A percentile compares a stretch with the other conserved stretches of the same genome.
Evolutionary conservation across 352 stramenopile genomes (phyloP).

Genomic region (Phytophthora hybrid): DNA sequence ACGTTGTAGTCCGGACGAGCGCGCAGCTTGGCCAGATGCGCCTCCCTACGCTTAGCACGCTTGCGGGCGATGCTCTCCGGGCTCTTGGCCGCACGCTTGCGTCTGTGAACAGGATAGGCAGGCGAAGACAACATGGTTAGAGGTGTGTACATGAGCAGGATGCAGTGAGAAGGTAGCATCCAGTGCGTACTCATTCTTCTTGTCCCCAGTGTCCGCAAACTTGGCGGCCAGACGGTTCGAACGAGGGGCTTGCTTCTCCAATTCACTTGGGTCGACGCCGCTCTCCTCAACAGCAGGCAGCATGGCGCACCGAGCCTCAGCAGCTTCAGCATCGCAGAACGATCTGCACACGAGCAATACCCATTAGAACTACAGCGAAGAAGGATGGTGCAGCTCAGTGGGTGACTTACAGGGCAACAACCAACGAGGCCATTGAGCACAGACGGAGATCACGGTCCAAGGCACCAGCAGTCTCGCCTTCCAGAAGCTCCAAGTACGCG

Average conservation of each 20-base stretch:
- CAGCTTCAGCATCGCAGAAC: conserved; percentile 75
- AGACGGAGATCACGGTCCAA: conserved; percentile 78
- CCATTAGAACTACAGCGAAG: conserved; percentile 20
- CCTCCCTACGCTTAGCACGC: conserved; percentile 73
- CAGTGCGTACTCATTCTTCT: conserved; percentile 81
- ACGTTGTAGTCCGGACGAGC: conserved; percentile 79
- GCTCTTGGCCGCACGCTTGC: conserved; percentile 78
- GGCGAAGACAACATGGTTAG: not conserved
- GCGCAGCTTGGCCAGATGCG: conserved; percentile 66
- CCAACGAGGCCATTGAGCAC: conserved; percentile 77
- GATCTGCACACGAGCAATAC: conserved; percentile 48
- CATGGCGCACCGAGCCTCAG: conserved; percentile 69
- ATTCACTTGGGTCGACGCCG: conserved; percentile 60
- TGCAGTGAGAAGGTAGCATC: not conserved
- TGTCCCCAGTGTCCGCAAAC: conserved; percentile 64
- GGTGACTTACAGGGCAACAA: conserved; percentile 71
- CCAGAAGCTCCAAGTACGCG: conserved; percentile 75
- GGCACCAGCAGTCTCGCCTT: conserved; percentile 64
- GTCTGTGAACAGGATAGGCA: conserved; percentile 32
- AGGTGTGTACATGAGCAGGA: not conserved
- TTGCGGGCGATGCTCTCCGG: conserved; percentile 78
- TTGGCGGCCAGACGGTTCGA: conserved; percentile 74
- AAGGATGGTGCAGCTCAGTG: not conserved
- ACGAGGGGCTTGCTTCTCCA: conserved; percentile 69
- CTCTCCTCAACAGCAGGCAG: conserved; percentile 69